Evolutionary conservation across 441 rosid genomes (phyloP), one percentile per base, ranked within the genome.

Genomic region (Metrosideros polymorpha): DNA sequence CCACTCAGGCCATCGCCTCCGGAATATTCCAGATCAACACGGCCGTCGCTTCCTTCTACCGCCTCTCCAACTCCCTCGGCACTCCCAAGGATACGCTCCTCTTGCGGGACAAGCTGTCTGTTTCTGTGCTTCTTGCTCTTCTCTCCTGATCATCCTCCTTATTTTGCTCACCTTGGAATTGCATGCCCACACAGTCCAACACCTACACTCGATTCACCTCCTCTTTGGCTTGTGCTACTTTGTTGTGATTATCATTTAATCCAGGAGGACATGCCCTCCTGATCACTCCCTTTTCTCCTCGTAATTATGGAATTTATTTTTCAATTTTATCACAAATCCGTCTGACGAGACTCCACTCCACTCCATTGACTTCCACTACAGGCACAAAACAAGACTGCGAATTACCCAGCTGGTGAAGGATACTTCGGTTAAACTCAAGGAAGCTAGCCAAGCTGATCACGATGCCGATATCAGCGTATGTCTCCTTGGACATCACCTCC

Each of bases 1-100:
- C 93, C 6, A 92, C 98, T 85, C 98, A 93, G 88, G 92, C 94
- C 27, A 95, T 95, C 56, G 97, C 96, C 43, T 92, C 97, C 54
- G 95, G 96, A 17, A 93, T 96, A 75, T 96, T 96, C 91, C 93
- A 93, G 89, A 93, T 94, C 83, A 93, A 94, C 91, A 96, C 98
- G 12, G 96, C 98, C 54, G 91, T 96, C 79, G 91, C 91, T 88
- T 91, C 94, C 89, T 95, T 94, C 90, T 90, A 89, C 84, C 98
- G 96, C 42, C 98, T 95, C 87, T 94, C 95, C 85, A 92, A 91
- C 91, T 91, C 96, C 71, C 95, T 96, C 32, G 98, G 98, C 29
- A 94, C 98, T 56, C 92, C 94, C 12, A 96, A 93, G 84, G 99
- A 96, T 89, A 96, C 99, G 84, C 86, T 92, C 86, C 90, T 94